Evolutionary conservation across 2,329 filamentous ascomycete species (phyloP).

Genomic region (Aureobasidium melanogenum): DNA sequence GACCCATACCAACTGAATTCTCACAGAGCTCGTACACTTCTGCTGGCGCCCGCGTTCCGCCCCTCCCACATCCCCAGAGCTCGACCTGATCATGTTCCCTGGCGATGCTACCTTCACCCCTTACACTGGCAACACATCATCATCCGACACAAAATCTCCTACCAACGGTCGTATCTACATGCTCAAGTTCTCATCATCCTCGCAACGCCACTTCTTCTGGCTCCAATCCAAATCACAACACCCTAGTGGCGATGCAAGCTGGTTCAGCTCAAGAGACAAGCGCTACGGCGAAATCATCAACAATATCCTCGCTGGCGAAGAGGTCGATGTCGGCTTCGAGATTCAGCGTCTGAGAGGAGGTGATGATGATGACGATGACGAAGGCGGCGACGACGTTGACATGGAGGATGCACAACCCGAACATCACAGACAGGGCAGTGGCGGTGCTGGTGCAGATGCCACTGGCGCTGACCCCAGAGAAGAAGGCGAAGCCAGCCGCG

Average conservation of each 20-base stretch:
- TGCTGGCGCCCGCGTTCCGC: conserved; percentile 84
- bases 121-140: conserved; percentile 40
- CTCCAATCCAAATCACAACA: conserved; percentile 84
- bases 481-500: conserved; percentile 78
- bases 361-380: conserved; percentile 49
- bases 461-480: conserved; percentile 87
- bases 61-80: conserved; percentile 61
- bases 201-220: conserved; percentile 90
- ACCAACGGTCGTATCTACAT: conserved; percentile 84
- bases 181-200: conserved; percentile 88
- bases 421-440: conserved; percentile 53
- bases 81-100: conserved; percentile 92
- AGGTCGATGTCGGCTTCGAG: conserved; percentile 69
- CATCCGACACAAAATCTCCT: conserved; percentile 42
- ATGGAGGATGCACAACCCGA: conserved; percentile 71
- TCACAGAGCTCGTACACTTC: conserved; percentile 77
- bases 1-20: background rate
- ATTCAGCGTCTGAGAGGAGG: conserved; percentile 51
- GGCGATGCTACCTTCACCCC: conserved; percentile 79
- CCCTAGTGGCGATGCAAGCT: conserved; percentile 58
- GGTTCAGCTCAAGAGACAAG: conserved; percentile 75
- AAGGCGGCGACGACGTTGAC: conserved; percentile 50
- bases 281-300: conserved; percentile 87
- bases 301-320: conserved; percentile 74
- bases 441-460: conserved; percentile 76